phyloP scores from a whole-genome alignment of 2,329 filamentous ascomycete genomes.

The Davidsoniella neocaledoniae region DNA sequence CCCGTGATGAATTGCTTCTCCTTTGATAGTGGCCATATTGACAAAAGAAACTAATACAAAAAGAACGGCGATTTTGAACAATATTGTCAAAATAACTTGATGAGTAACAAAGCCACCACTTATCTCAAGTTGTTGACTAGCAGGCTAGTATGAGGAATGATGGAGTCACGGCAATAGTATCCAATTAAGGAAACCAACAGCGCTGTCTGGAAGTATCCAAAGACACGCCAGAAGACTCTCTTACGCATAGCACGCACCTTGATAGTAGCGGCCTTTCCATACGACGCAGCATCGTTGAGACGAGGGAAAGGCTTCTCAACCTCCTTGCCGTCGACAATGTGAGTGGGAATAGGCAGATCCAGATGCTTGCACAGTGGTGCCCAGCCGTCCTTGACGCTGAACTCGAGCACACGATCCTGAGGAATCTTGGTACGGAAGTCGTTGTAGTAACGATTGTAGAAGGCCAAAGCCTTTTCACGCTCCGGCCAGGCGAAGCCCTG shows the following conservation, averaged over 20 bases:
- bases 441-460: conserved; percentile 23
- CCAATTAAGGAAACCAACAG: conserved; percentile 8
- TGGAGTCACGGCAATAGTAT: conserved; percentile 6
- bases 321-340: conserved; percentile 16
- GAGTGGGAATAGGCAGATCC: conserved; percentile 21
- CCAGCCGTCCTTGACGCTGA: conserved; percentile 24
- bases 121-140: background rate
- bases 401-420: conserved; percentile 22
- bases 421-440: conserved; percentile 22
- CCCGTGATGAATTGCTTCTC: too few relatives aligned
- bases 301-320: conserved; percentile 15
- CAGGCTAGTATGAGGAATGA: background rate
- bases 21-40: background rate
- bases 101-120: too few relatives aligned
- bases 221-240: conserved; percentile 12
- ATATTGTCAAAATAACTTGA: too few relatives aligned
- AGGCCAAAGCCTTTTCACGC: conserved; percentile 22
- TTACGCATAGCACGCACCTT: conserved; percentile 12
- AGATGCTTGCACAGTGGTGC: conserved; percentile 25
- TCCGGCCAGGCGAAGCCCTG: conserved; percentile 17
- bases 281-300: conserved; percentile 14
- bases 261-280: conserved; percentile 5
- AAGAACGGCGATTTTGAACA: too few relatives aligned
- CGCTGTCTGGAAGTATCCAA: conserved; percentile 10
- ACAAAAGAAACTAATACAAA: background rate